phyloP scores from a whole-genome alignment of 83 land plant genomes.

The Diphasiastrum complanatum region DNA sequence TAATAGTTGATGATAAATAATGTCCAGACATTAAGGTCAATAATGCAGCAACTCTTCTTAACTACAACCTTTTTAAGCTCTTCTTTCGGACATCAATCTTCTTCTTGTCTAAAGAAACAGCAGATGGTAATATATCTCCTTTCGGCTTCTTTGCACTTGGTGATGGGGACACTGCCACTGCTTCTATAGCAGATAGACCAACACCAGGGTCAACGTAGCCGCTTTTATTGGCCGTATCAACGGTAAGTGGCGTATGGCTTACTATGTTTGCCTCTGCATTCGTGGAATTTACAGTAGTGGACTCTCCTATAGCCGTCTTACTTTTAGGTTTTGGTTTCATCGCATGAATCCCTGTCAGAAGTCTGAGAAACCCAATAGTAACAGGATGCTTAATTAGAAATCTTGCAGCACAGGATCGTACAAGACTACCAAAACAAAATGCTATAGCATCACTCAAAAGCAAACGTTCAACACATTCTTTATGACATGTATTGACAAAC shows the following conservation, averaged over 20 bases:
- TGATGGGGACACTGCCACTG: constrained; percentile 18
- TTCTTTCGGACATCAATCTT: constrained; percentile 41
- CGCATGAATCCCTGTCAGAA: constrained; percentile 21
- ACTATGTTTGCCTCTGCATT: constrained; percentile 27
- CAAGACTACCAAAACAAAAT: too few relatives aligned
- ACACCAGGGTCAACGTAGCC: constrained; percentile 19
- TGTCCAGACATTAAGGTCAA: too few relatives aligned
- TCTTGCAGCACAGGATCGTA: not conserved
- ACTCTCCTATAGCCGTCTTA: constrained; percentile 72
- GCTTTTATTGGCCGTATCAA: constrained; percentile 35
- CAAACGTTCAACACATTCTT: too few relatives aligned
- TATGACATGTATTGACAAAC: too few relatives aligned
- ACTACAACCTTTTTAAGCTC: constrained; percentile 40
- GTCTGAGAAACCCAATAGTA: not conserved
- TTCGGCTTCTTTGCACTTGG: constrained; percentile 34
- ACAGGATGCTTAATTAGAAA: not conserved
- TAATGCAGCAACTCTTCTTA: too few relatives aligned
- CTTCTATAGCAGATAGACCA: constrained; percentile 13
- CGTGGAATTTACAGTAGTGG: constrained; percentile 67
- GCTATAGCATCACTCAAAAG: too few relatives aligned
- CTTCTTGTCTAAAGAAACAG: constrained; percentile 32
- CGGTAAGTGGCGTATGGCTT: constrained; percentile 32
- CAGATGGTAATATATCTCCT: constrained; percentile 23
- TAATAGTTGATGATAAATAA: too few relatives aligned
- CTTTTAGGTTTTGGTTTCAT: constrained; percentile 33